Evolutionary conservation across 1,139 yeast genomes (phyloP).

Genomic region (Scheffersomyces illinoinensis): DNA sequence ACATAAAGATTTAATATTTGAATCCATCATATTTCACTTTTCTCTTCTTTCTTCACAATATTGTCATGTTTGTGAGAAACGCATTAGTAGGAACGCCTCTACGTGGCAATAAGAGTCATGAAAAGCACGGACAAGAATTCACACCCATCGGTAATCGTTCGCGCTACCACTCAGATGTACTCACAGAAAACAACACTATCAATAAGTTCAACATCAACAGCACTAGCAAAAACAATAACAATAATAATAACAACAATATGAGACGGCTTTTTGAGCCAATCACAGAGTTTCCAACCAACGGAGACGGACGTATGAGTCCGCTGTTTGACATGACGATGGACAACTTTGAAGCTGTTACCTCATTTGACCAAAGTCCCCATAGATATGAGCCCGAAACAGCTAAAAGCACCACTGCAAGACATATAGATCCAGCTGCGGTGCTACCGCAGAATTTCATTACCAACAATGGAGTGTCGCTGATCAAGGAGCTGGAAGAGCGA

Average conservation of each 20-base stretch:
- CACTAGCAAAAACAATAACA: neutral
- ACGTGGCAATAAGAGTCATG: constrained; percentile 3
- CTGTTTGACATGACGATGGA: constrained; percentile 35
- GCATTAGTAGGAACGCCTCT: constrained; percentile 32
- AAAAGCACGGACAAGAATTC: constrained; percentile 27
- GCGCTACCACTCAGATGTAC: neutral
- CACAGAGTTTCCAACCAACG: constrained; percentile 6
- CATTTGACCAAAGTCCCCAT: constrained; percentile 1
- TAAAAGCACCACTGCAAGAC: neutral
- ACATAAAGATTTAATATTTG: neutral
- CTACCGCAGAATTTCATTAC: constrained; percentile 17
- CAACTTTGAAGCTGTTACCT: constrained; percentile 14
- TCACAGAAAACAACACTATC: neutral
- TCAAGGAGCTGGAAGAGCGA: constrained; percentile 56
- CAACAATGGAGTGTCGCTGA: constrained; percentile 31
- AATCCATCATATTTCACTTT: neutral
- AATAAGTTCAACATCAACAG: neutral
- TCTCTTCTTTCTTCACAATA: neutral
- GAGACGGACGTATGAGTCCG: neutral
- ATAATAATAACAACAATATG: neutral
- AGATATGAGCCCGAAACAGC: neutral
- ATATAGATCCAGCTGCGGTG: neutral
- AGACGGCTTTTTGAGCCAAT: constrained; percentile 9
- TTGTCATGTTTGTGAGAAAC: constrained; percentile 16
- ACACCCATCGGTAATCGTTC: constrained; percentile 41